These are phyloP conservation scores for Rhizopus microsporus DNA, from an alignment of 371 early-diverging fungal species.

Conservation along the genomic window DNA sequence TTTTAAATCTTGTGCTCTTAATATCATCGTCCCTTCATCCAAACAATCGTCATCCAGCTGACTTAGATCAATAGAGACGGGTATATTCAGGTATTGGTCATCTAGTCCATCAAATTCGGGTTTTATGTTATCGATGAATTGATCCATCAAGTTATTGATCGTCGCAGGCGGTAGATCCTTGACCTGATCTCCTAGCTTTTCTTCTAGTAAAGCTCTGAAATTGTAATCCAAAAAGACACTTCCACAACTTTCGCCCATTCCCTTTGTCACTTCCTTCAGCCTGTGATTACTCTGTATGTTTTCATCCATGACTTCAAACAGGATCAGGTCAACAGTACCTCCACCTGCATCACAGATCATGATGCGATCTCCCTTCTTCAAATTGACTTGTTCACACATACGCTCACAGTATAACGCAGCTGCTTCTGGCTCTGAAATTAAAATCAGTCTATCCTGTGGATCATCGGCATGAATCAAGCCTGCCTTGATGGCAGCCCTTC, in stretches of 20 bases:
- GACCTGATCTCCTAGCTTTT: constrained; percentile 42
- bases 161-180: constrained; percentile 38
- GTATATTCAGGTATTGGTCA: constrained; percentile 54
- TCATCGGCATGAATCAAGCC: constrained; percentile 47
- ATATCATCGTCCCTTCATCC: constrained; percentile 53
- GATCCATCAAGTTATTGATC: constrained; percentile 55
- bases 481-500: constrained; percentile 56
- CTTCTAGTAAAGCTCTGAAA: constrained; percentile 41
- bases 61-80: constrained; percentile 43
- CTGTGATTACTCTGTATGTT: constrained; percentile 26
- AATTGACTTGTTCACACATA: constrained; percentile 55
- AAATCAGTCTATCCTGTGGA: constrained; percentile 52
- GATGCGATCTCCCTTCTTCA: constrained; percentile 51
- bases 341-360: constrained; percentile 70
- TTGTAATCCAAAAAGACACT: constrained; percentile 56
- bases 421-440: constrained; percentile 64
- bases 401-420: constrained; percentile 60
- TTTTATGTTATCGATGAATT: constrained; percentile 57
- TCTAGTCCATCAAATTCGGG: constrained; percentile 58
- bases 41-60: constrained; percentile 41
- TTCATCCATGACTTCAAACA: constrained; percentile 40
- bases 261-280: constrained; percentile 58
- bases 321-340: constrained; percentile 63
- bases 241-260: constrained; percentile 65
- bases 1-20: constrained; percentile 51